A percentile compares a stretch with the other conserved stretches of the same genome.
Conservation (phyloP, 805 yeast species). For the Monosporozyma aerobia region DNA sequence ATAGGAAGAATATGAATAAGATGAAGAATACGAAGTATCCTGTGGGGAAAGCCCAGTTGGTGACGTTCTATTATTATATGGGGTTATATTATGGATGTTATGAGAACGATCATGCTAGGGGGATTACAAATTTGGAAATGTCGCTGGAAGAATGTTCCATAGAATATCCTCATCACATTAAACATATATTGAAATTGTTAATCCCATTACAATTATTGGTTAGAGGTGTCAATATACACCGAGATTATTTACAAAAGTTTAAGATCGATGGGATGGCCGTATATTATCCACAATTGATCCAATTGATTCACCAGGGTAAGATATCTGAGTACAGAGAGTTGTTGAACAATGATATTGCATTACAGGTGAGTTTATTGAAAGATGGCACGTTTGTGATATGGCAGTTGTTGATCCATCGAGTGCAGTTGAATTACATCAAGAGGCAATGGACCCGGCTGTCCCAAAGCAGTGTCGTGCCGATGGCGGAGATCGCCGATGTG, state of each 20-base stretch:
- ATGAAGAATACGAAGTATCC: not conserved
- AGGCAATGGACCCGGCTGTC: slow-evolving; percentile 27
- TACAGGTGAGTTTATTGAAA: slow-evolving; percentile 33
- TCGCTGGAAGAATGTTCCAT: slow-evolving; percentile 32
- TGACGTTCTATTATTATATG: slow-evolving; percentile 58
- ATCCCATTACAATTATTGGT: slow-evolving; percentile 48
- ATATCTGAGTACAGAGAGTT: slow-evolving; percentile 40
- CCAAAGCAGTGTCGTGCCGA: slow-evolving; percentile 16
- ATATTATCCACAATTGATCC: slow-evolving; percentile 40
- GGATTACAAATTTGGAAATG: slow-evolving; percentile 41
- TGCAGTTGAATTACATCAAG: not conserved
- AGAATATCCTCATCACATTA: slow-evolving; percentile 12
- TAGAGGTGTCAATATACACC: not conserved
- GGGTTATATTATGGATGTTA: slow-evolving; percentile 54
- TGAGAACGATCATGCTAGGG: slow-evolving; percentile 47
- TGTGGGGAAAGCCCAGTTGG: slow-evolving; percentile 38
- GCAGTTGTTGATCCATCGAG: slow-evolving; percentile 36
- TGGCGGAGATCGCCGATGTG: not conserved
- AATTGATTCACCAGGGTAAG: slow-evolving; percentile 47
- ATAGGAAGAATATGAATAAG: no score
- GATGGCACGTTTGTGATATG: slow-evolving; percentile 53
- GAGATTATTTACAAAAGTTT: slow-evolving; percentile 34
- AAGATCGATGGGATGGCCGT: slow-evolving; percentile 29
- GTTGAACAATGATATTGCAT: slow-evolving; percentile 43
- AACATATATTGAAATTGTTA: slow-evolving; percentile 44